Evolutionary conservation across 2,329 filamentous ascomycete species (phyloP), one percentile per base, ranked within the genome.

Genomic region (Verticillium dahliae): DNA sequence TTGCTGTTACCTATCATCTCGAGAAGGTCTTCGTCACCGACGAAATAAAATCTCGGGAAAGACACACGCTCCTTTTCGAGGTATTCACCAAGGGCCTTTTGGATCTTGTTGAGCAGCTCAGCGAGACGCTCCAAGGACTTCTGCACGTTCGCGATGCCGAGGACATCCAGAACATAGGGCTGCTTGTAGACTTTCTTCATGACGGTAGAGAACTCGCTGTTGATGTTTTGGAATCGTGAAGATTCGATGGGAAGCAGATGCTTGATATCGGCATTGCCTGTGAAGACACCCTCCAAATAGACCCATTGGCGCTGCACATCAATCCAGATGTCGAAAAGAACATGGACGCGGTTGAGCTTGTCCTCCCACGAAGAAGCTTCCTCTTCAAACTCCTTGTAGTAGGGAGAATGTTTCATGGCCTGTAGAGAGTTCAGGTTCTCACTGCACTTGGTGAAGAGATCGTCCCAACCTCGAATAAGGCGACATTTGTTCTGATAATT

Each of bases 221-320:
- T 99, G 81, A 99, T 99, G 77, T 98, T 99, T 72, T 97, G 92
- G 79, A 99, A 99, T 62, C 95, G 88, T 11, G 92, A 93, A 1
- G 95, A 97, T 73, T 99, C 95, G 65, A 97, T 93, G 4, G 96
- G 96, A 27, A 99, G 85, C 59, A 99, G 81, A 74, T 98, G 94
- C 77, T 98, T 99, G 81, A 99, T 99, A 71, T 99, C 95, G 45
- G 92, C 94, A 72, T 99, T 99, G 62, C 95, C 95, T 1, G 94
- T 97, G 73, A 99, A 99, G 38, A 99, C 95, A 67, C 95, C 95
- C 77, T 99, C 96, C 5, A 99, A 85, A 74, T 99, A 99, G 7
- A 99, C 95, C 95, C 95, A 99, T 78, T 99, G 95, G 64, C 96
- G 90, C 75, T 99, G 95, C n/a, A 99, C 96, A 76, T 99, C 96